These are phyloP conservation scores for Leccinum angustisporum DNA, from an alignment of 1,284 basidiomycete species.

Conservation along the genomic window DNA sequence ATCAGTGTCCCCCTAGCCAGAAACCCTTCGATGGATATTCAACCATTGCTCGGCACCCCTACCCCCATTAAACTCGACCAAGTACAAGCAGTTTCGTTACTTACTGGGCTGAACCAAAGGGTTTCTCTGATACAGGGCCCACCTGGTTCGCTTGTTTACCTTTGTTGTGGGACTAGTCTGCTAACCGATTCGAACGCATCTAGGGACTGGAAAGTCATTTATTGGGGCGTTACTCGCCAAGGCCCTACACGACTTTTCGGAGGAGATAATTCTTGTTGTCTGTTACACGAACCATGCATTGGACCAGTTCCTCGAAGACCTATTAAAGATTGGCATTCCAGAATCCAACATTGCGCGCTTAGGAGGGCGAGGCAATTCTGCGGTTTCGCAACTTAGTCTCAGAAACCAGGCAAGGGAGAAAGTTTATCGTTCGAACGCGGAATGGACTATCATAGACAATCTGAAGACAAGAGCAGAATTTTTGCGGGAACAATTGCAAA, in stretches of 20 bases:
- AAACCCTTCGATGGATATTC: constrained; percentile 43
- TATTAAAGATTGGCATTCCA: constrained; percentile 59
- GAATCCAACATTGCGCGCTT: constrained; percentile 46
- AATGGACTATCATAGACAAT: constrained; percentile 43
- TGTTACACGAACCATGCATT: constrained; percentile 71
- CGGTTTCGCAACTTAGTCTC: constrained; percentile 45
- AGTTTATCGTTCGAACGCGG: constrained; percentile 27
- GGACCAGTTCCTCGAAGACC: constrained; percentile 60
- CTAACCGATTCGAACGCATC: not conserved
- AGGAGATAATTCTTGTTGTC: constrained; percentile 54
- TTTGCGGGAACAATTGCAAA: constrained; percentile 24
- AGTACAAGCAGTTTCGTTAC: constrained; percentile 50
- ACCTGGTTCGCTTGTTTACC: constrained; percentile 45
- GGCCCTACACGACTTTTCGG: constrained; percentile 46
- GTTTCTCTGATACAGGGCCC: constrained; percentile 66
- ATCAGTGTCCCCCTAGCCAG: constrained; percentile 38
- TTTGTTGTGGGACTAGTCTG: not conserved
- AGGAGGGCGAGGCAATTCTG: constrained; percentile 51
- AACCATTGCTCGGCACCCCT: constrained; percentile 36
- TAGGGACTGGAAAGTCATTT: constrained; percentile 70
- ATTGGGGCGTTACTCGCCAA: constrained; percentile 64
- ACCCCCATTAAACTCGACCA: constrained; percentile 48
- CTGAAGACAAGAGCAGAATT: constrained; percentile 30
- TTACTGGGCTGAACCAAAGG: constrained; percentile 51
- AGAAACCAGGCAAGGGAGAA: constrained; percentile 29